Base-by-base conservation (phyloP, 2,329 filamentous ascomycete genomes). In the Penicillium sp. region DNA sequence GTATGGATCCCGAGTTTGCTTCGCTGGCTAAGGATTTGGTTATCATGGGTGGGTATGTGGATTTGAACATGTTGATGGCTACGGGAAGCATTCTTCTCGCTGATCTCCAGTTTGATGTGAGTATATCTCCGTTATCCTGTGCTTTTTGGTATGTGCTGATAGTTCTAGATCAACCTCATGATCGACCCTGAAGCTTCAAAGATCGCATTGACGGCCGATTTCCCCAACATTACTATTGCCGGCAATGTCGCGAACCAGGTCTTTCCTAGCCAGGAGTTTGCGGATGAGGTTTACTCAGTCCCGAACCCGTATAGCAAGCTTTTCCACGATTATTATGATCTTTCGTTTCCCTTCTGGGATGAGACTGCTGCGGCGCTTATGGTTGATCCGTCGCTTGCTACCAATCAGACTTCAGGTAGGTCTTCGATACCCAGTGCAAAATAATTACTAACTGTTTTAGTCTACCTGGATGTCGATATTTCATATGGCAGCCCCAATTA, bases 161-260 rank as follows among this genome's bases (percentile, higher is more conserved):
- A 66, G 29, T 9, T 5, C 11, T 19, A 68, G 63, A 79, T 81
- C 64, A 83, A 82, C 66, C 65, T 82, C 2, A 81, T 80, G 72
- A 76, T 81, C 41, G 80, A 83, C 52, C 79, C 80, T 1, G 80
- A 82, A 65, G 78, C 75, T 3, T 70, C 78, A 19, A 81, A 82
- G 60, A 80, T 82, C 49, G 78, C 78, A 0, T 62, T 83, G 19
- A 80, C 75, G 1, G 79, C 80, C 7, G 64, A 73, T 29, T 82
- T 81, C 60, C 77, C 77, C 7, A 75, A 75, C 39, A 81, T 79
- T 53, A 71, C 75, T 27, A 71, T 81, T 54, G 77, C 73, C 13
- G 76, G 78, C 3, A 80, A 81, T 57, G 76, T 74, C 43, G 79
- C 79, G n/a, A 81, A 81, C 64, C 75, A 79, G 61, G 71, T 79